phyloP scores from a whole-genome alignment of 106 monocot species.

The Phalaenopsis aphrodite region DNA sequence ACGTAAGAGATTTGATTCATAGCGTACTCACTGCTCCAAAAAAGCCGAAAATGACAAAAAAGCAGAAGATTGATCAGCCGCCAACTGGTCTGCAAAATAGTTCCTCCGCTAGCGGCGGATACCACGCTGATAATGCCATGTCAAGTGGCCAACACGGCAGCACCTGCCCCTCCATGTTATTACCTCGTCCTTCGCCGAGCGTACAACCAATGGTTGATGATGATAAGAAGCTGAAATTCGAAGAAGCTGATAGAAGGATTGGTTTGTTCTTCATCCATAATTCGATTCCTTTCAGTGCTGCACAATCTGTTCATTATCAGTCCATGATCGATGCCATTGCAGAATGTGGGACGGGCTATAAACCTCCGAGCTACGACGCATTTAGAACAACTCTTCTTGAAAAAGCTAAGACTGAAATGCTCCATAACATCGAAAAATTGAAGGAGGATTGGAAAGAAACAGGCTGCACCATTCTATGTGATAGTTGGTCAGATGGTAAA shows the following conservation, averaged over 20 bases:
- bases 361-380: slow-evolving; percentile 24
- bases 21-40: slow-evolving; percentile 30
- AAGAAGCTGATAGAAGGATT: slow-evolving; percentile 37
- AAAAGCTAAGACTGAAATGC: slow-evolving; percentile 24
- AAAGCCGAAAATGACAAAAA: slow-evolving; percentile 27
- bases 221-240: slow-evolving; percentile 24
- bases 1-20: slow-evolving; percentile 32
- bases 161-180: slow-evolving; percentile 35
- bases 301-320: slow-evolving; percentile 36
- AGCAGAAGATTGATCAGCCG: slow-evolving; percentile 15
- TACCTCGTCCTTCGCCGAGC: slow-evolving; percentile 24
- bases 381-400: slow-evolving; percentile 36
- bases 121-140: slow-evolving; percentile 9
- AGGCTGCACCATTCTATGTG: slow-evolving; percentile 35
- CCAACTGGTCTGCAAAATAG: slow-evolving; percentile 27
- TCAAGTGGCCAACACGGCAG: slow-evolving; percentile 35
- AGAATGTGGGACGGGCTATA: slow-evolving; percentile 39
- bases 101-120: slow-evolving; percentile 35
- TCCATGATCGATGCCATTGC: slow-evolving; percentile 36
- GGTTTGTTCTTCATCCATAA: slow-evolving; percentile 43
- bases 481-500: slow-evolving; percentile 46
- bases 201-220: slow-evolving; percentile 23
- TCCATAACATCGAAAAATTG: slow-evolving; percentile 14
- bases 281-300: slow-evolving; percentile 31
- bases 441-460: slow-evolving; percentile 33